Evolutionary conservation across 257 asterid genomes (phyloP).

Genomic region (Solanum bulbocastanum): DNA sequence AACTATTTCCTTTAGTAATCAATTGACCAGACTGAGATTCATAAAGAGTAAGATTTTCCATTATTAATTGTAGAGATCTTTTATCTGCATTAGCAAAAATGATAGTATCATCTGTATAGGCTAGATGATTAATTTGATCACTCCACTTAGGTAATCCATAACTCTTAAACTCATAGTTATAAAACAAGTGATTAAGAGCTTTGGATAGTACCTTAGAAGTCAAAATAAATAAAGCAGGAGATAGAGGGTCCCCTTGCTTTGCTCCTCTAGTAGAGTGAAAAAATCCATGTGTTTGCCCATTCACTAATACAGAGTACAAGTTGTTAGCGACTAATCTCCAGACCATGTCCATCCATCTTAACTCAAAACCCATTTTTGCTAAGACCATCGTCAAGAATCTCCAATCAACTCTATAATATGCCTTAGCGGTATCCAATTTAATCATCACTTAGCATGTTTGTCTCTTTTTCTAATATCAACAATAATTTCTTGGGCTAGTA

Average conservation of each 20-base stretch:
- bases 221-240: neutral
- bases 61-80: neutral
- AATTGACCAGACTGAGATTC: neutral
- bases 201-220: neutral
- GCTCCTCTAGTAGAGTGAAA: neutral
- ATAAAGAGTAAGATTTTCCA: neutral
- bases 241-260: neutral
- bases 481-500: neutral
- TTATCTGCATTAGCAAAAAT: neutral
- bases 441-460: neutral
- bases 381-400: neutral
- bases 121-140: neutral
- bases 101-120: neutral
- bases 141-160: neutral
- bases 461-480: neutral
- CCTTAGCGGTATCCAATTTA: neutral
- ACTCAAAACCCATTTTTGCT: too few relatives aligned
- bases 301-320: neutral
- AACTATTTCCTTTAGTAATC: too few relatives aligned
- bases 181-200: neutral
- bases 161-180: neutral
- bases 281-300: too few relatives aligned
- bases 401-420: neutral
- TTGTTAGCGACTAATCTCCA: neutral
- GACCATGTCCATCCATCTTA: neutral